A percentile compares a stretch with the other conserved stretches of the same genome.
These are phyloP conservation scores for Exidia glandulosa DNA, from an alignment of 768 basidiomycete species.

Conservation along the genomic window DNA sequence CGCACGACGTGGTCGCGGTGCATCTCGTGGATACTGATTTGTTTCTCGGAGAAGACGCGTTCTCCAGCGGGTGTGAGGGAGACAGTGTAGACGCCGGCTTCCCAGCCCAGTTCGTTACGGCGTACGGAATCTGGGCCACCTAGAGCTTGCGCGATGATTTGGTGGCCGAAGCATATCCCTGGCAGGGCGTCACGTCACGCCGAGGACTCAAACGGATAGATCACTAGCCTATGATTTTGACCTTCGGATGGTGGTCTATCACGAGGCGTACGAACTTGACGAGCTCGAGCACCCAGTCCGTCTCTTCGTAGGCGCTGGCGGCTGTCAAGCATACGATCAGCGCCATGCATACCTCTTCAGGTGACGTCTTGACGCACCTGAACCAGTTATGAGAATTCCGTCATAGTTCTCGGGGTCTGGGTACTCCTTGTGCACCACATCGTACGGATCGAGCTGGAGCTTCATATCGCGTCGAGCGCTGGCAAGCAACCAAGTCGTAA, in stretches of 20 bases:
- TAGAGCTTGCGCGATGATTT: constrained; percentile 67
- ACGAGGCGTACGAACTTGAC: constrained; percentile 46
- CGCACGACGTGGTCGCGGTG: constrained; percentile 77
- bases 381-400: constrained; percentile 72
- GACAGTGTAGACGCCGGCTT: constrained; percentile 62
- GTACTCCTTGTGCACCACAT: constrained; percentile 54
- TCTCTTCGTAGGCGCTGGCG: constrained; percentile 60
- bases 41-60: constrained; percentile 42
- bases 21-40: constrained; percentile 63
- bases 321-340: constrained; percentile 34
- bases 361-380: constrained; percentile 39
- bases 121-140: constrained; percentile 48
- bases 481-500: constrained; percentile 31
- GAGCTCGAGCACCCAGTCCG: constrained; percentile 68
- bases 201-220: neutral
- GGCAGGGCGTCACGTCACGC: neutral
- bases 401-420: constrained; percentile 58
- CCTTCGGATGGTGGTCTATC: constrained; percentile 35
- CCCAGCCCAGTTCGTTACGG: constrained; percentile 62
- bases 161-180: constrained; percentile 92
- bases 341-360: neutral
- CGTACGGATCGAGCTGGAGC: constrained; percentile 51
- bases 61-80: constrained; percentile 58
- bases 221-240: constrained; percentile 60
- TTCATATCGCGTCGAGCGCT: constrained; percentile 22